phyloP scores from a whole-genome alignment of 768 basidiomycete genomes.

The Panaeolus cyanescens region DNA sequence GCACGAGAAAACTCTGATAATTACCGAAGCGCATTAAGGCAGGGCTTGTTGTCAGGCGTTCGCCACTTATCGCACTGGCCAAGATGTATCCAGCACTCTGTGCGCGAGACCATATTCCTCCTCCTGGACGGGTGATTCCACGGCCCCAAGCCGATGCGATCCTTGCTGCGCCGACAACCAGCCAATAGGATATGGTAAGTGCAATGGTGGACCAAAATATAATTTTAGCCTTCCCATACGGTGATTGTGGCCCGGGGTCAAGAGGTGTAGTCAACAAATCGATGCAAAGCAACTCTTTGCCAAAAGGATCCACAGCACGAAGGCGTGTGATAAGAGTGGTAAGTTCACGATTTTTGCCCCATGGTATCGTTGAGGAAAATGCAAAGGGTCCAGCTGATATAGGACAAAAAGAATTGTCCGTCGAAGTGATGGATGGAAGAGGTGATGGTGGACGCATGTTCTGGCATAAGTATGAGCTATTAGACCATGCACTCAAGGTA shows the following conservation, averaged over 20 bases:
- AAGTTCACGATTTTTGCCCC: constrained; percentile 65
- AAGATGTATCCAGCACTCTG: constrained; percentile 88
- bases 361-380: constrained; percentile 73
- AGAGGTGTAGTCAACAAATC: constrained; percentile 80
- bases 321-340: constrained; percentile 85
- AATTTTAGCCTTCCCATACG: constrained; percentile 66
- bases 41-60: constrained; percentile 80
- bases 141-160: constrained; percentile 85
- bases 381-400: constrained; percentile 79
- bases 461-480: constrained; percentile 75
- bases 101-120: constrained; percentile 67
- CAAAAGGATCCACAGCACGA: constrained; percentile 86
- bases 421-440: constrained; percentile 47
- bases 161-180: constrained; percentile 78
- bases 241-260: constrained; percentile 51
- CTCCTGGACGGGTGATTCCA: constrained; percentile 59
- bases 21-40: constrained; percentile 88
- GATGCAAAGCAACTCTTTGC: constrained; percentile 81
- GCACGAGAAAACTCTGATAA: constrained; percentile 27
- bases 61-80: constrained; percentile 92
- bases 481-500: constrained; percentile 72
- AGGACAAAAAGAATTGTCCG: constrained; percentile 66
- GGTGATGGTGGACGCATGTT: constrained; percentile 80
- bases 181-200: constrained; percentile 80
- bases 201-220: constrained; percentile 77